Base-by-base conservation (phyloP, 768 basidiomycete genomes). In the Lanmaoa pseudosensibilis region DNA sequence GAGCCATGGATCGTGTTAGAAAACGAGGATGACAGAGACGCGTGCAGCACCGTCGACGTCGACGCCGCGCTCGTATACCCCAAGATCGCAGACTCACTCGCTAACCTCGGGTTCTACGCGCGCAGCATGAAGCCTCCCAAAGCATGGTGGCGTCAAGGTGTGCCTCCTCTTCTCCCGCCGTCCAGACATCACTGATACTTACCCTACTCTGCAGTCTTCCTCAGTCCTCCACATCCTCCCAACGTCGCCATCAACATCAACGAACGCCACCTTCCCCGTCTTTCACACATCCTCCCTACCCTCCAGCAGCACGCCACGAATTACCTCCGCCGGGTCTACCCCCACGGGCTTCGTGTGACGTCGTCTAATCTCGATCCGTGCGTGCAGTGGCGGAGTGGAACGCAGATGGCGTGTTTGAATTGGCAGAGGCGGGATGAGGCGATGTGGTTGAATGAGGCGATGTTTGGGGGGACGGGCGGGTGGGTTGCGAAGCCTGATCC, bases 191-290 rank as follows among this genome's bases (percentile, higher is more conserved):
- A 21, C 23, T 38, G 19, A 54, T 9, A 40, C 13, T 12, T 2
- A 39, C 16, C 5, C 30, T 8, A 23, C 34, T n/a, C 32, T 9
- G 13, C 13, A 65, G 65, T 56, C 16, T 52, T 66, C 32, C 46
- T 40, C 25, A 63, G 49, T 21, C 65, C 65, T 19, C 64, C 64
- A 3, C 38, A 63, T 16, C 65, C 65, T 1, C 73, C 69, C 13
- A 77, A 86, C 65, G 65, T 84, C 51, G 67, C 85, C 21, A 78
- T 86, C 70, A 88, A 87, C 67, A 77, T 86, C 47, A 84, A 83
- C 46, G 86, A 88, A 68, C 74, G 78, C 1, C 62, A 72, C 0
- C 70, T 80, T 40, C 63, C 78, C 2, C 76, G 83, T 4, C 61
- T 80, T 33, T 74, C 80, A 1, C 38, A 66, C 1, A 71, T 69